Evolutionary conservation across 2,329 filamentous ascomycete species (phyloP).

Genomic region (Byssoonygena ceratinophila): DNA sequence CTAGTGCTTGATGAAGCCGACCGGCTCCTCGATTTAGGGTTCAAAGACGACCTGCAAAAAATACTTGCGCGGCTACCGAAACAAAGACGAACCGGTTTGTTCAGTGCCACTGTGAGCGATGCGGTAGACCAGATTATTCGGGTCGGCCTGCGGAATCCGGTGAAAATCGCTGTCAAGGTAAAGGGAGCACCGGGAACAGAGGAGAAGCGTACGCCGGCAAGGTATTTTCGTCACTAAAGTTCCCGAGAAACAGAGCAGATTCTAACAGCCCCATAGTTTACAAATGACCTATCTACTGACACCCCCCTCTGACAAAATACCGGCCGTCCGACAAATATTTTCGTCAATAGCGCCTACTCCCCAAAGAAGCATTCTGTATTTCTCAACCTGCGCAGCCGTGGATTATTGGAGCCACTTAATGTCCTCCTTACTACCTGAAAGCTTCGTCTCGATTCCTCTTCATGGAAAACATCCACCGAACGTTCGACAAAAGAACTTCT

Average conservation of each 20-base stretch:
- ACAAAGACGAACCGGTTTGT: conserved; percentile 82
- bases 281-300: conserved; percentile 76
- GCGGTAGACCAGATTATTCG: conserved; percentile 87
- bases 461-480: conserved; percentile 88
- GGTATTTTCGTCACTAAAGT: conserved; percentile 22
- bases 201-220: conserved; percentile 81
- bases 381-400: conserved; percentile 87
- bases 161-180: conserved; percentile 89
- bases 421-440: conserved; percentile 56
- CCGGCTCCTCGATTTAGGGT: conserved; percentile 80
- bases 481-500: conserved; percentile 79
- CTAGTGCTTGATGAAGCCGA: conserved; percentile 93
- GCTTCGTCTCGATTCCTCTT: conserved; percentile 64
- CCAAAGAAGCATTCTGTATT: conserved; percentile 78
- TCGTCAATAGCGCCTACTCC: conserved; percentile 59
- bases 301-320: conserved; percentile 69
- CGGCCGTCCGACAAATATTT: conserved; percentile 60
- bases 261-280: conserved; percentile 41
- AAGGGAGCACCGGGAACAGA: conserved; percentile 63
- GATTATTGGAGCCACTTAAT: conserved; percentile 85
- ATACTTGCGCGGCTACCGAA: conserved; percentile 81
- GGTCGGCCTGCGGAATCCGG: conserved; percentile 83
- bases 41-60: conserved; percentile 79
- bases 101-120: conserved; percentile 92
- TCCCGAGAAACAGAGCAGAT: not conserved